Evolutionary conservation across 805 yeast species (phyloP).

Genomic region (Lachancea dasiensis): DNA sequence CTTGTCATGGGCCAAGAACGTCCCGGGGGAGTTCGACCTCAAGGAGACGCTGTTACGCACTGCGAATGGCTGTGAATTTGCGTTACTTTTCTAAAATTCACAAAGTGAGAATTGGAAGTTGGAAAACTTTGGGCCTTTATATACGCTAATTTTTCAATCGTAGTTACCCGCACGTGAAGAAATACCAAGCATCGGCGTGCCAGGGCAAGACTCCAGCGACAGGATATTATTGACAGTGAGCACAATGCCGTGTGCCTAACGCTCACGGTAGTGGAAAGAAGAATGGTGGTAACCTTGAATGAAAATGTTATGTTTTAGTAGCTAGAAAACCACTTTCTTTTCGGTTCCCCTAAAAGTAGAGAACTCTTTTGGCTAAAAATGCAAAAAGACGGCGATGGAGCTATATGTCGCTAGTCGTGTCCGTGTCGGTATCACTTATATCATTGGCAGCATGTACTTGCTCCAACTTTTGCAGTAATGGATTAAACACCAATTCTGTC

Average conservation of each 20-base stretch:
- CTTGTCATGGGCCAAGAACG: constrained; percentile 67
- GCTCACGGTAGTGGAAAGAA: too few species aligned
- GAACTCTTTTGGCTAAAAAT: too few species aligned
- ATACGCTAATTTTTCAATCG: constrained; percentile 2
- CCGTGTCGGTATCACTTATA: constrained; percentile 1
- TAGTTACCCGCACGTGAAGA: constrained; percentile 3
- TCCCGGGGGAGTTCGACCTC: constrained; percentile 62
- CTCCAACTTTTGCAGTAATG: constrained; percentile 46
- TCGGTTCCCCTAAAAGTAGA: too few species aligned
- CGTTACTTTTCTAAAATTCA: constrained; percentile 41
- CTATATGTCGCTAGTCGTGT: neutral
- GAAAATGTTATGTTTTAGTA: too few species aligned
- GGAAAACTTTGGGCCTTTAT: neutral
- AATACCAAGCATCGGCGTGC: neutral
- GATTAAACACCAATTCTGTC: constrained; percentile 31
- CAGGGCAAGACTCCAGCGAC: constrained; percentile 5
- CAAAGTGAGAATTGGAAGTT: neutral
- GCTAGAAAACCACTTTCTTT: too few species aligned
- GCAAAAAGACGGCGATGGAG: neutral
- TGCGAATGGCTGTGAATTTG: constrained; percentile 62
- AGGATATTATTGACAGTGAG: too few species aligned
- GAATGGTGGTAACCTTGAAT: too few species aligned
- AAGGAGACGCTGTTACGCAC: constrained; percentile 54
- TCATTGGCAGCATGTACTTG: constrained; percentile 37
- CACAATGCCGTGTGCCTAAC: too few species aligned